Conservation (phyloP, 768 basidiomycete genomes). For the Hericium alpestre region DNA sequence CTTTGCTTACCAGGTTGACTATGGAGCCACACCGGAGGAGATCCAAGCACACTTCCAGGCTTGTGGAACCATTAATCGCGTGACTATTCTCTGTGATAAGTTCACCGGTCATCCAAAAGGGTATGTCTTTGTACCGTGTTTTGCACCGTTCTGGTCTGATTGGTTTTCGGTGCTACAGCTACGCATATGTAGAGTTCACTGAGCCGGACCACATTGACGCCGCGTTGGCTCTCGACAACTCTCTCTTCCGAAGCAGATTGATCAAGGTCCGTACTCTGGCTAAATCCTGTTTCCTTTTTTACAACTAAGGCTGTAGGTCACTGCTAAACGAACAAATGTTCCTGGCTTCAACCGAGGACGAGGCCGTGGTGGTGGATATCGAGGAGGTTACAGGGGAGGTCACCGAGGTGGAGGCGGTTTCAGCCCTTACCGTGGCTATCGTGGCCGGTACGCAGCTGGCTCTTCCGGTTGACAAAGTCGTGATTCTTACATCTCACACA, state of each 20-base stretch:
- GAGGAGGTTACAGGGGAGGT: constrained; percentile 45
- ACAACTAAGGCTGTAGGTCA: constrained; percentile 48
- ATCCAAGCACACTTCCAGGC: constrained; percentile 96
- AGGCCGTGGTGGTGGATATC: constrained; percentile 47
- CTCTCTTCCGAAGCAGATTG: constrained; percentile 85
- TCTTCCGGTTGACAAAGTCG: not conserved
- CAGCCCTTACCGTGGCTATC: constrained; percentile 50
- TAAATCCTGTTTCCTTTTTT: not conserved
- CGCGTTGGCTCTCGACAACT: constrained; percentile 89
- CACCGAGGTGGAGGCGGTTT: constrained; percentile 54
- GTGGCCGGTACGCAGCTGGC: constrained; percentile 56
- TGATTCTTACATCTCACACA: constrained; percentile 15
- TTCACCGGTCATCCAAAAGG: constrained; percentile 99
- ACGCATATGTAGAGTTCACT: constrained; percentile 97
- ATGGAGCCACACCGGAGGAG: constrained; percentile 93
- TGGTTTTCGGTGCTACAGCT: constrained; percentile 36
- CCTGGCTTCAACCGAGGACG: constrained; percentile 85
- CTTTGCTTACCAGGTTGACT: constrained; percentile 68
- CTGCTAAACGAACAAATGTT: constrained; percentile 89
- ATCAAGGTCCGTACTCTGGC: constrained; percentile 65
- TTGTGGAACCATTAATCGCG: constrained; percentile 96
- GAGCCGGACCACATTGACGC: constrained; percentile 86
- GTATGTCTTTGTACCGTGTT: constrained; percentile 29
- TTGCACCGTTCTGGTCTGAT: constrained; percentile 7
- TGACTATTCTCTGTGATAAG: constrained; percentile 98